Conservation (phyloP, 306 rosid genomes). For the Sophora flavescens region DNA sequence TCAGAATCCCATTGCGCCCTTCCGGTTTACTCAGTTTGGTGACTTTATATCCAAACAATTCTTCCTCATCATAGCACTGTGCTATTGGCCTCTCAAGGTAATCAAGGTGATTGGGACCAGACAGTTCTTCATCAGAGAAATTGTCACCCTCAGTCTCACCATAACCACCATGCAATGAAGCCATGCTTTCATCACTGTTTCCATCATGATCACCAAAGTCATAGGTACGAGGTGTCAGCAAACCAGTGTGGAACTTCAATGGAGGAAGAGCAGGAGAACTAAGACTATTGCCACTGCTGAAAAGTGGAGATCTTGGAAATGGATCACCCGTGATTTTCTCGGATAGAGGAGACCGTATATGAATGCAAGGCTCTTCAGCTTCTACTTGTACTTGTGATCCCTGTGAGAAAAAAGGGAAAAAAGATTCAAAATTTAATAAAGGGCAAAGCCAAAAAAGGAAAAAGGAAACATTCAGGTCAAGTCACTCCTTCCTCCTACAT, state of each 20-base stretch:
- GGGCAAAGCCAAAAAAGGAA: not conserved
- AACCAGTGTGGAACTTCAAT: slow-evolving; percentile 66
- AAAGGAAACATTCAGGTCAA: not conserved
- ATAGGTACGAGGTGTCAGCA: slow-evolving; percentile 61
- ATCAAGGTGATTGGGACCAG: slow-evolving; percentile 50
- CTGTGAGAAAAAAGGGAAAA: slow-evolving; percentile 39
- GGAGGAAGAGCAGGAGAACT: slow-evolving; percentile 75
- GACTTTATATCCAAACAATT: slow-evolving; percentile 50
- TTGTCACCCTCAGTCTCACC: slow-evolving; percentile 32
- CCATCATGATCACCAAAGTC: slow-evolving; percentile 37
- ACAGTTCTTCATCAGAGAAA: slow-evolving; percentile 66
- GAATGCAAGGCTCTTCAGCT: slow-evolving; percentile 36
- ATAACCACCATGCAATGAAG: slow-evolving; percentile 51
- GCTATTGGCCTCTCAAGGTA: slow-evolving; percentile 52
- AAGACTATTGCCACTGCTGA: slow-evolving; percentile 45
- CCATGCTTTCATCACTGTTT: slow-evolving; percentile 57
- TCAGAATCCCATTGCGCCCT: slow-evolving; percentile 51
- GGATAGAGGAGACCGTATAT: slow-evolving; percentile 66
- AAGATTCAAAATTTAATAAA: slow-evolving; percentile 6
- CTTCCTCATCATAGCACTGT: slow-evolving; percentile 63
- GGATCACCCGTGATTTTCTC: slow-evolving; percentile 52
- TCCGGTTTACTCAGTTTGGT: slow-evolving; percentile 27
- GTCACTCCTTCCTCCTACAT: too few relatives aligned
- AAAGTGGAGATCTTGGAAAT: slow-evolving; percentile 69
- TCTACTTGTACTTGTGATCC: slow-evolving; percentile 59